Conservation (phyloP, 2,329 filamentous ascomycete species). For the Colletotrichum orbiculare region DNA sequence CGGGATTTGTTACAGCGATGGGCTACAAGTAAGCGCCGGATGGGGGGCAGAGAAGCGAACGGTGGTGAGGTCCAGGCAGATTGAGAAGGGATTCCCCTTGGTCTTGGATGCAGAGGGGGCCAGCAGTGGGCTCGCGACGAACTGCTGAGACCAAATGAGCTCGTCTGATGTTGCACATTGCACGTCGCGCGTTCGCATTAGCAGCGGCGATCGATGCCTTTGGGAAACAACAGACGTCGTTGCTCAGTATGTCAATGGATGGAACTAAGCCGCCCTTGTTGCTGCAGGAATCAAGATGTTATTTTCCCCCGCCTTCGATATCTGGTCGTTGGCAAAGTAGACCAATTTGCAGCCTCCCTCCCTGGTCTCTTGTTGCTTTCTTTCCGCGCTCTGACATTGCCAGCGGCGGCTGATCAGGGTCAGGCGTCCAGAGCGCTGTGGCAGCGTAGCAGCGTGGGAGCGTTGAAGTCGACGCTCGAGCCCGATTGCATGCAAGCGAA, state of each 20-base stretch:
- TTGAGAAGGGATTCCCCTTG: background rate
- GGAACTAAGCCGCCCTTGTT: background rate
- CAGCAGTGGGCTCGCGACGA: constrained; percentile 15
- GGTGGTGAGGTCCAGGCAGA: background rate
- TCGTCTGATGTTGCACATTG: constrained; percentile 21
- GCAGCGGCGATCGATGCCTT: constrained; percentile 13
- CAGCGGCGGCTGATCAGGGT: background rate
- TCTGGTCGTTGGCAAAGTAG: no score
- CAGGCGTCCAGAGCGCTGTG: background rate
- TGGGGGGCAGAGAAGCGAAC: no score
- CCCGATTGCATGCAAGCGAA: constrained; percentile 31
- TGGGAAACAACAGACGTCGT: no score
- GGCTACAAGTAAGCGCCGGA: no score
- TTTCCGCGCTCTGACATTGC: constrained; percentile 16
- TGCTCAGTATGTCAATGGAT: background rate
- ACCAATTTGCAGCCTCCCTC: background rate
- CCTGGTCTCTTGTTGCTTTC: background rate
- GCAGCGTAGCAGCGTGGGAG: constrained; percentile 7
- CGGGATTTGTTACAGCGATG: no score
- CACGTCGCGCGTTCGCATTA: constrained; percentile 22
- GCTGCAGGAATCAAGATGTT: background rate
- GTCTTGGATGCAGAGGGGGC: background rate
- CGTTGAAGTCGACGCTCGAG: constrained; percentile 34
- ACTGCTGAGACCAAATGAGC: constrained; percentile 1
- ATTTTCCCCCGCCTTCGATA: no score